Base-by-base conservation (phyloP, 495 filamentous ascomycete species). In the Lasiosphaeria miniovina region DNA sequence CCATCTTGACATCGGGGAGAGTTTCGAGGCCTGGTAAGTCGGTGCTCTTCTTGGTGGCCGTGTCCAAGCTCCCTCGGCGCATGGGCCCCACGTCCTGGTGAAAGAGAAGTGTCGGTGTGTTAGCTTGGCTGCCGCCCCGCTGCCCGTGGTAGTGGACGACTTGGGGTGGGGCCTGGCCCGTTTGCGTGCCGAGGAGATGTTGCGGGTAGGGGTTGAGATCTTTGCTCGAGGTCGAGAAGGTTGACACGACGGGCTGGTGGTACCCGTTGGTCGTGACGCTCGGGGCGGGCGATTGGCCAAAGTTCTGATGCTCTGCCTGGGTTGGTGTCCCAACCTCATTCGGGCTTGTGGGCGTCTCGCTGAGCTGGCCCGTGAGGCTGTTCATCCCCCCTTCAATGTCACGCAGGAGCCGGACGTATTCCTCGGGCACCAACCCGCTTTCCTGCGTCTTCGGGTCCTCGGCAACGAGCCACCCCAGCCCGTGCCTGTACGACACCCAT, bases 391-490 rank as follows among this genome's bases (percentile, higher is more conserved):
- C 91, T 70, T 94, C 90, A 55, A 98, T 94, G 66, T 98, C 93
- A 33, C 92, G 87, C 59, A 98, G 80, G 32, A 98, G 81, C 7
- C 94, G 87, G 54, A 98, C 94, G 70, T 98, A 98, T 74, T 96
- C 91, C 73, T 98, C 94, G 7, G 94, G 94, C 2, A 98, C 94
- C 46, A 98, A 80, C 3, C 94, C 94, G 61, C 89, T 83, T 61
- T 84, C 82, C 54, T 80, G 90, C 3, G 91, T 96, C 69, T 86
- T 90, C n/a, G 94, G 94, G 66, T 98, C 95, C 74, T 95, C 88
- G 4, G 95, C 94, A 32, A 98, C 94, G 43, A 98, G 80, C 94
- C 94, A 98, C 46, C 94, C 94, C 74, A 96, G 90, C 17, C 93
- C 93, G 71, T 98, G 92, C 36, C 94, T 81, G 69, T 96, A 98